These are phyloP conservation scores for Celoporthe dispersa DNA, from an alignment of 2,329 filamentous ascomycete genomes.

Conservation along the genomic window DNA sequence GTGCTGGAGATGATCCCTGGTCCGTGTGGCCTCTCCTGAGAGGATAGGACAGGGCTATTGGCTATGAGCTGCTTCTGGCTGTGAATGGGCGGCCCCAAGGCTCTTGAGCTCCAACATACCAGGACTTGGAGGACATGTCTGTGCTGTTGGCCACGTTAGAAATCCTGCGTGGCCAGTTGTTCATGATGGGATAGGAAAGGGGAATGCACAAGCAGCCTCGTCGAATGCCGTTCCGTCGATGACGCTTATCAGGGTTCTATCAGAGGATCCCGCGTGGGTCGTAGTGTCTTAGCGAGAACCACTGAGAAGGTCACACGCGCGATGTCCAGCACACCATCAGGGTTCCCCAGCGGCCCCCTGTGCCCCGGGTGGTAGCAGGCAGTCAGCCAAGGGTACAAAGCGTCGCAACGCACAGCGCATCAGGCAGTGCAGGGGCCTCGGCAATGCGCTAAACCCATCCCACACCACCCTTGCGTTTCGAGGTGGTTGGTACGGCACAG, in stretches of 20 bases:
- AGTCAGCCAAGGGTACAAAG: background rate
- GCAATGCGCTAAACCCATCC: constrained; percentile 6
- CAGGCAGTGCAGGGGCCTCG: constrained; percentile 10
- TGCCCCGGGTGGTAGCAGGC: constrained; percentile 9
- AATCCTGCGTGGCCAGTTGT: background rate
- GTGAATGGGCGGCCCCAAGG: background rate
- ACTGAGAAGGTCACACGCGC: constrained; percentile 27
- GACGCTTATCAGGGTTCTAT: constrained; percentile 22
- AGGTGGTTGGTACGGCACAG: background rate
- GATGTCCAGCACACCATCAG: constrained; percentile 9
- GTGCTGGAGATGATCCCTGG: background rate
- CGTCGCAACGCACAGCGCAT: background rate
- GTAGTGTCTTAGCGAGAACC: constrained; percentile 9
- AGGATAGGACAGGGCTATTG: background rate
- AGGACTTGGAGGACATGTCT: background rate
- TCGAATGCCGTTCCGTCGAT: constrained; percentile 9
- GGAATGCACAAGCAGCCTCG: background rate
- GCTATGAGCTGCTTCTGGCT: background rate
- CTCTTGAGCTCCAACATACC: background rate
- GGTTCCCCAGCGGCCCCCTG: constrained; percentile 2
- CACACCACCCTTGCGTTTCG: constrained; percentile 3
- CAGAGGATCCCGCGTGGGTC: constrained; percentile 27
- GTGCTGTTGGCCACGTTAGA: background rate
- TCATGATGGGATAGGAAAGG: background rate
- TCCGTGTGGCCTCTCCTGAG: background rate